Evolutionary conservation across 441 rosid species (phyloP).

Genomic region (Adansonia grandidieri): DNA sequence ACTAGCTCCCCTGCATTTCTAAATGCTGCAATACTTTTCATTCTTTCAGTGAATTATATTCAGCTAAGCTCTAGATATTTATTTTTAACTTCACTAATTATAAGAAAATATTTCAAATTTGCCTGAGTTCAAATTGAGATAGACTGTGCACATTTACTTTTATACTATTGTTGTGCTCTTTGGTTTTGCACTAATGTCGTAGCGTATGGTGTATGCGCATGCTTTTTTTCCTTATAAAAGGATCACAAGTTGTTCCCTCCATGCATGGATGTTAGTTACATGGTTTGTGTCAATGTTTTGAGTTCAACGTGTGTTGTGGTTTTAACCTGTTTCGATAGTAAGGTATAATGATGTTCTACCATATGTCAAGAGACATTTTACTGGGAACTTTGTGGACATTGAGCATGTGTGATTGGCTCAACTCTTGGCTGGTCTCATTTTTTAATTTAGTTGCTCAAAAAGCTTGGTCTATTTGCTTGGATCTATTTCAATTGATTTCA

Average conservation of each 20-base stretch:
- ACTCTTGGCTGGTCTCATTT: not conserved
- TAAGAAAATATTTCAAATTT: not conserved
- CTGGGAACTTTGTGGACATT: not conserved
- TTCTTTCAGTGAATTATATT: not conserved
- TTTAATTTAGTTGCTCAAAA: not conserved
- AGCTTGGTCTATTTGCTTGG: not conserved
- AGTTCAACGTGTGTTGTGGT: not conserved
- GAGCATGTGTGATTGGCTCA: not conserved
- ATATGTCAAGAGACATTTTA: not conserved
- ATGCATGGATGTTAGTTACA: not conserved
- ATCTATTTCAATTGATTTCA: not conserved
- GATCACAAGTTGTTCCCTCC: not conserved
- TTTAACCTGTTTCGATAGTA: not conserved
- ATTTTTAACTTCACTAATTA: conserved; percentile 3
- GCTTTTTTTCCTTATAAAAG: not conserved
- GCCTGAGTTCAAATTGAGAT: too few species aligned
- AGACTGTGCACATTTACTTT: not conserved
- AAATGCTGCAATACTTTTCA: conserved; percentile 7
- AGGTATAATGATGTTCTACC: not conserved
- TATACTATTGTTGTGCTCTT: not conserved
- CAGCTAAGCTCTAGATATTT: not conserved
- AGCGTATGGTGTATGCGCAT: not conserved
- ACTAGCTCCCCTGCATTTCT: not conserved
- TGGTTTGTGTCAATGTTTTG: not conserved
- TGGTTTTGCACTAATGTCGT: not conserved